phyloP scores from a whole-genome alignment of 225 moss, liverwort and hornwort species.

The Polytrichum commune region DNA sequence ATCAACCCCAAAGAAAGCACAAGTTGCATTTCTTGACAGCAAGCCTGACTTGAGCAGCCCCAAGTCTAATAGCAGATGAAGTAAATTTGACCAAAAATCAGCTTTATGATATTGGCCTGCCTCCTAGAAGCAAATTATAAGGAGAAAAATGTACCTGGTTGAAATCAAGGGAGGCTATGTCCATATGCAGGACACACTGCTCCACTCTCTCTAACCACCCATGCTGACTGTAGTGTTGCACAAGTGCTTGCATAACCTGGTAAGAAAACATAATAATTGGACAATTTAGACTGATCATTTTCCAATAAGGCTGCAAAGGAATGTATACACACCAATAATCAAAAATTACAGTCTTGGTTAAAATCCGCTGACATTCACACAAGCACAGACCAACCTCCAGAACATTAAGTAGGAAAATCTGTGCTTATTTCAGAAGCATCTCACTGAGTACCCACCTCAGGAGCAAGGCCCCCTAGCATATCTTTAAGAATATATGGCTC shows the following conservation, averaged over 20 bases:
- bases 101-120: no score
- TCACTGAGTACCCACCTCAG: slow-evolving; percentile 54
- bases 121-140: no score
- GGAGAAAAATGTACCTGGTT: slow-evolving; percentile 63
- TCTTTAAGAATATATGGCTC: slow-evolving; percentile 98
- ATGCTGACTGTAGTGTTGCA: slow-evolving; percentile 90
- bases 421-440: no score
- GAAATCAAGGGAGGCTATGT: slow-evolving; percentile 96
- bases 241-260: slow-evolving; percentile 99
- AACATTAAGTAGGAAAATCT: no score
- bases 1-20: slow-evolving; percentile 21
- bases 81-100: background rate
- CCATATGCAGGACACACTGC: slow-evolving; percentile 98
- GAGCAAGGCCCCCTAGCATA: slow-evolving; percentile 89
- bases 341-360: no score
- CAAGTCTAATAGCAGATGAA: background rate
- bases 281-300: no score
- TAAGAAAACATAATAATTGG: background rate
- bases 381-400: no score
- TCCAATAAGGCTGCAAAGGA: no score
- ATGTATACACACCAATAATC: no score
- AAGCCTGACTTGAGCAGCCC: background rate
- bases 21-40: background rate
- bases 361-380: no score
- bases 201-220: slow-evolving; percentile 99